These are phyloP conservation scores for Trametes sanguinea DNA, from an alignment of 768 basidiomycete genomes.

Conservation along the genomic window DNA sequence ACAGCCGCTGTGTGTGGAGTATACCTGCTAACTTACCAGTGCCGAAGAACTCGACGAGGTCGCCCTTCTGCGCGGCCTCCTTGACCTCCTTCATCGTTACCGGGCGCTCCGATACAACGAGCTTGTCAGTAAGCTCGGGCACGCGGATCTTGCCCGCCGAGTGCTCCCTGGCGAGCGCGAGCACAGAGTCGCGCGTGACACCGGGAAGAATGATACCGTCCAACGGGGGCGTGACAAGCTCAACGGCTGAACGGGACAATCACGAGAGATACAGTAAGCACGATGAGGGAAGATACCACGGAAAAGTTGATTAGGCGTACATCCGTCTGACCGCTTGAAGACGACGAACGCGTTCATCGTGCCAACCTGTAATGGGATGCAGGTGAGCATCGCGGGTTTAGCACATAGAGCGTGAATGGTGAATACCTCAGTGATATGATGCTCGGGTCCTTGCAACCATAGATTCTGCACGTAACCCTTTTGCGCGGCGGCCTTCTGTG, in stretches of 20 bases:
- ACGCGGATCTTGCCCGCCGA: conserved; percentile 46
- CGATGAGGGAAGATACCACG: neutral
- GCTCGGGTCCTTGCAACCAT: conserved; percentile 77
- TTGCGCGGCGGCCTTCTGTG: conserved; percentile 75
- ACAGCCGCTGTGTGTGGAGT: too few relatives aligned
- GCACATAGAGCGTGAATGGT: neutral
- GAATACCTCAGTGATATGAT: conserved; percentile 49
- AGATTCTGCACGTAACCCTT: conserved; percentile 87
- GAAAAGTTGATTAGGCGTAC: conserved; percentile 37
- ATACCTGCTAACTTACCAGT: conserved; percentile 31
- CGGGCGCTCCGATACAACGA: conserved; percentile 65
- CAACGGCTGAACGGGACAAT: conserved; percentile 37
- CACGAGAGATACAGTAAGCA: neutral
- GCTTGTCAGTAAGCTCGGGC: conserved; percentile 52
- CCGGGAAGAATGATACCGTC: conserved; percentile 71
- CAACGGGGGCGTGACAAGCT: conserved; percentile 67
- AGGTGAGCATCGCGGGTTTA: neutral
- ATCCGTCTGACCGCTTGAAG: conserved; percentile 68
- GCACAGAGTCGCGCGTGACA: conserved; percentile 61
- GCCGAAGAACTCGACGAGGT: conserved; percentile 53
- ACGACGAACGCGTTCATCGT: conserved; percentile 93
- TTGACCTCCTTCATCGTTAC: conserved; percentile 80
- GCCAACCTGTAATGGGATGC: conserved; percentile 53
- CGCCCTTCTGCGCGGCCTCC: conserved; percentile 43
- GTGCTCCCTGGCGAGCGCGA: conserved; percentile 58